phyloP scores from a whole-genome alignment of 768 basidiomycete genomes.

The Mycena vitilis region DNA sequence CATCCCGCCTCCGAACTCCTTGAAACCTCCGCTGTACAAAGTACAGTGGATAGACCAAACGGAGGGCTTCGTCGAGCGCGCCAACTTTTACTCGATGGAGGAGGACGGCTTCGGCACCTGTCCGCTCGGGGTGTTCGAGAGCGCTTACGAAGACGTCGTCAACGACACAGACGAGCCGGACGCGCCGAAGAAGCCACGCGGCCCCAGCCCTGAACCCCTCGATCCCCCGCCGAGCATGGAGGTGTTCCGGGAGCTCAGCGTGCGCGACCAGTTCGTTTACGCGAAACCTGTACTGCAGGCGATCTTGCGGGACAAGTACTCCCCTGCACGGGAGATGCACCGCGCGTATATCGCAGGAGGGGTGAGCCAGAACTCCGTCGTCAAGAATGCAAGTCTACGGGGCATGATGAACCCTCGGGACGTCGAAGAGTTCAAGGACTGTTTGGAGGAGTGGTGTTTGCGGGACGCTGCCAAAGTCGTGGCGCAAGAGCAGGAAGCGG shows the following conservation, averaged over 20 bases:
- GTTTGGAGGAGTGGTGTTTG: conserved; percentile 58
- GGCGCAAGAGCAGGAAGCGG: conserved; percentile 26
- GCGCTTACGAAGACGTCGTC: conserved; percentile 53
- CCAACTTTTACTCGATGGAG: conserved; percentile 67
- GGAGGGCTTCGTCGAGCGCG: conserved; percentile 54
- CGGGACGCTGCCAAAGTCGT: conserved; percentile 42
- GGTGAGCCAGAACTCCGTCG: neutral
- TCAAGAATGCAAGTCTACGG: conserved; percentile 39
- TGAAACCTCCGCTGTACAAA: conserved; percentile 57
- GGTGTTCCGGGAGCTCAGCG: conserved; percentile 60
- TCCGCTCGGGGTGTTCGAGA: conserved; percentile 69
- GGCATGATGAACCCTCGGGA: conserved; percentile 57
- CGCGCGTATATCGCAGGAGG: conserved; percentile 15
- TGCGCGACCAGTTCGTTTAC: conserved; percentile 73
- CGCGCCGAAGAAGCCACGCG: neutral
- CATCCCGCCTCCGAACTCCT: conserved; percentile 52
- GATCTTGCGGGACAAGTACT: conserved; percentile 67
- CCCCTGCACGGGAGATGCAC: conserved; percentile 53
- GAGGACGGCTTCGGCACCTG: conserved; percentile 75
- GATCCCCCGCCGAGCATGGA: conserved; percentile 55
- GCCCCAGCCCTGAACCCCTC: conserved; percentile 51
- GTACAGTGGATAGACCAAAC: conserved; percentile 71
- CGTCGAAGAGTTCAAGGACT: conserved; percentile 49
- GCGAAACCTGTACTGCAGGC: conserved; percentile 71
- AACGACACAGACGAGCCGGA: conserved; percentile 51